Evolutionary conservation across 192 early-diverging fungal species (phyloP), one percentile per base, ranked within the genome.

Genomic region (Gorgonomyces haynaldii): DNA sequence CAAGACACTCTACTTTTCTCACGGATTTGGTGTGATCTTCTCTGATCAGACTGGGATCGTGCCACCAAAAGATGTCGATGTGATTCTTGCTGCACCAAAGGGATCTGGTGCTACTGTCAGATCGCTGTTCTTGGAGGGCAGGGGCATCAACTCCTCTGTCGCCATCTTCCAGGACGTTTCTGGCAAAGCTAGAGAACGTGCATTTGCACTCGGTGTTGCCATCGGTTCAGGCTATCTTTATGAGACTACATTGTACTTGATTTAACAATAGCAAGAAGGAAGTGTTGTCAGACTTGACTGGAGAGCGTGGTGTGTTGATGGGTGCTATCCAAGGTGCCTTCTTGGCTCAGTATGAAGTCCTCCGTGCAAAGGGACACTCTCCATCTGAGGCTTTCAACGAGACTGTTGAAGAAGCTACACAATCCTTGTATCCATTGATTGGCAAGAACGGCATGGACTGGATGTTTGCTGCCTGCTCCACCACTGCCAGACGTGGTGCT

Each of bases 341-440:
- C 78, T 72, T 78, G 32, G 93, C 93, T 22, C 93, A 97, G 67
- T 97, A 93, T 70, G 93, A 97, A 36, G 89, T 94, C 24, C 76
- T 97, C 50, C 80, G 90, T 53, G 80, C 85, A 26, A 79, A 83
- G 53, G 93, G 91, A 50, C 91, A 97, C 82, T 78, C 82, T 24
- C 93, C 93, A 40, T 97, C 93, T 16, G 93, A 97, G 66, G 93
- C 93, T 4, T 97, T 91, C 81, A 97, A 97, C 77, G 93, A 97
- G 73, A 97, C 93, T 47, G 93, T 97, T 50, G 93, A 97, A 74
- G 93, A 97, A 65, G 93, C 89, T 34, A 97, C 93, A 7, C 91
- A 97, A 69, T 97, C 93, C 34, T 75, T 97, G 45, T 91, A 90
- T 69, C 93, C 93, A 16, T 74, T 97, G 58, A 85, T 97, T 56